Conservation (phyloP, 2,329 filamentous ascomycete genomes). For the Blastomyces parvus region DNA sequence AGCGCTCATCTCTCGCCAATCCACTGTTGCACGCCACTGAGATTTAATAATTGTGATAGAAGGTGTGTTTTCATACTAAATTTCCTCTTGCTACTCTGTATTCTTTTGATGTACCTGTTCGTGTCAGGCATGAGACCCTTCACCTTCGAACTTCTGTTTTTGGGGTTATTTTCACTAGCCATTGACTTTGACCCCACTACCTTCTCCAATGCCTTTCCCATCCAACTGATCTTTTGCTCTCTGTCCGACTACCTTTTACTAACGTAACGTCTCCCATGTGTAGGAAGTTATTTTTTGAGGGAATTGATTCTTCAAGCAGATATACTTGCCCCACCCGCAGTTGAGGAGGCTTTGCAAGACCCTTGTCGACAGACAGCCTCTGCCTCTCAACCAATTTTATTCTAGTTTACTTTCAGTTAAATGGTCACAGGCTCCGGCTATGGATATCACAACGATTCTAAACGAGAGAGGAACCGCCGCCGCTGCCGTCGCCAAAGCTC, state of each 20-base stretch:
- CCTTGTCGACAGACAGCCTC: background rate
- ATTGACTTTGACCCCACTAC: too few species aligned
- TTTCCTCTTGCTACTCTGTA: background rate
- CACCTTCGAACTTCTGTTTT: background rate
- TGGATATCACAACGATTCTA: constrained; percentile 46
- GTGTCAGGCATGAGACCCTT: background rate
- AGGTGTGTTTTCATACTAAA: background rate
- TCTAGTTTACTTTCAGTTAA: background rate
- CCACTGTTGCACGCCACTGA: background rate
- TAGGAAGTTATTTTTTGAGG: background rate
- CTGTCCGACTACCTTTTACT: background rate
- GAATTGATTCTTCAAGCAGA: background rate
- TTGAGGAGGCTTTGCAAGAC: background rate
- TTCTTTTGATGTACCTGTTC: background rate
- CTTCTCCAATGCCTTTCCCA: background rate
- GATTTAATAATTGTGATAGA: background rate
- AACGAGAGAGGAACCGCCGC: constrained; percentile 41
- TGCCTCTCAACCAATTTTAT: background rate
- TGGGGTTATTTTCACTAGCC: background rate
- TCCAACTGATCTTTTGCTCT: background rate
- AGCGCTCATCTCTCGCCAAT: background rate
- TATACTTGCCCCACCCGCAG: background rate
- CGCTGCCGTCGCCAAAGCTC: constrained; percentile 35
- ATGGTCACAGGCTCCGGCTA: constrained; percentile 22
- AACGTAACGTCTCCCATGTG: background rate